Percentiles rank a stretch among this genome's conserved stretches.
Conservation (phyloP, 495 filamentous ascomycete species). For the Podospora bellae-mahoneyi region DNA sequence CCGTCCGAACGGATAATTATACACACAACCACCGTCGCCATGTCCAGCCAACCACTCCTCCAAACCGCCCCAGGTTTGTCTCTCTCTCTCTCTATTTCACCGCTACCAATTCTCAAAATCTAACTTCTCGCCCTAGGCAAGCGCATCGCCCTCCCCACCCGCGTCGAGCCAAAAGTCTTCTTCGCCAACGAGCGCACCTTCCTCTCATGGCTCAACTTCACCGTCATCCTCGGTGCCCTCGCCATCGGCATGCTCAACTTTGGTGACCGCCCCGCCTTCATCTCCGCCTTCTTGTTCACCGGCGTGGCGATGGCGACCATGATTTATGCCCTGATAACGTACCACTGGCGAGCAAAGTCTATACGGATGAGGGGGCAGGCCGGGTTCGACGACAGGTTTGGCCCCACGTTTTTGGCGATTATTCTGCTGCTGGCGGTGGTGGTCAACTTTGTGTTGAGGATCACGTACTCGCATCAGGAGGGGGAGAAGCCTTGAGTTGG, state of each 20-base stretch:
- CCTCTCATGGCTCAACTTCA: conserved; percentile 99
- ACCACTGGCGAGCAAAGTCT: conserved; percentile 93
- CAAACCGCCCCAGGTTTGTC: conserved; percentile 76
- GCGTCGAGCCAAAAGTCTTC: conserved; percentile 99
- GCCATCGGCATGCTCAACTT: conserved; percentile 98
- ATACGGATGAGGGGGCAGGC: conserved; percentile 88
- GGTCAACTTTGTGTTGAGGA: conserved; percentile 88
- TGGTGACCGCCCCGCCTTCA: conserved; percentile 86
- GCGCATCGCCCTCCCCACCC: conserved; percentile 94
- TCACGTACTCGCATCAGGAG: conserved; percentile 52
- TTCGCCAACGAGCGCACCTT: conserved; percentile 99
- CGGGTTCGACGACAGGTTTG: conserved; percentile 93
- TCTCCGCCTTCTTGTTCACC: conserved; percentile 90
- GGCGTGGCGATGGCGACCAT: conserved; percentile 91
- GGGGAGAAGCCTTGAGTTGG: conserved; percentile 28
- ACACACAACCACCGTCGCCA: conserved; percentile 35
- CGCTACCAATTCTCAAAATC: neutral
- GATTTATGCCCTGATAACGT: conserved; percentile 91
- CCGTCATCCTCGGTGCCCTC: conserved; percentile 92
- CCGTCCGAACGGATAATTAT: conserved; percentile 1
- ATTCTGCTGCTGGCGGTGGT: conserved; percentile 80
- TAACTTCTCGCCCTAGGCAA: conserved; percentile 60
- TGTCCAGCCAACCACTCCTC: conserved; percentile 96
- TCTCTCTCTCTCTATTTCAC: neutral
- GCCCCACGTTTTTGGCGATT: conserved; percentile 83